A percentile compares a stretch with the other conserved stretches of the same genome.
These are phyloP conservation scores for Botryotinia narcissicola DNA, from an alignment of 2,329 filamentous ascomycete genomes.

Conservation along the genomic window DNA sequence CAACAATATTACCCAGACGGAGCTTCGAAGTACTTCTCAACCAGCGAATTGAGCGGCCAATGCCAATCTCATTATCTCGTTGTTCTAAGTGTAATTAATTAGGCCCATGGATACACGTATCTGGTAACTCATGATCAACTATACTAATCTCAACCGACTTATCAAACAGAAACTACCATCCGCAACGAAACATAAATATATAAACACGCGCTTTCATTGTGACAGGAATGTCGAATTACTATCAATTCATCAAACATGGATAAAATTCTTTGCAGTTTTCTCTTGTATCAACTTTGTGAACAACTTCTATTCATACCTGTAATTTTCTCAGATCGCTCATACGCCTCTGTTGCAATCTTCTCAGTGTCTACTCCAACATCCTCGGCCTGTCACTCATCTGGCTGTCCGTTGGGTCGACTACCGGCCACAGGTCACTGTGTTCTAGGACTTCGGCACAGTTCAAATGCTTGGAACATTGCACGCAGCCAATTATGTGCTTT, in stretches of 20 bases:
- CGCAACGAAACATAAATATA: background rate
- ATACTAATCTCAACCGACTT: background rate
- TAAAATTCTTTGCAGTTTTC: background rate
- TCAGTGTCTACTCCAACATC: conserved; percentile 38
- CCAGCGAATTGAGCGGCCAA: background rate
- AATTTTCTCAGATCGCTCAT: conserved; percentile 43
- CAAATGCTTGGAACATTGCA: conserved; percentile 47
- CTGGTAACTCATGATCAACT: background rate
- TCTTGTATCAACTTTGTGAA: background rate
- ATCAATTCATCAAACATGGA: background rate
- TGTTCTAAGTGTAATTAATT: background rate
- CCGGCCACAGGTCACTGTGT: conserved; percentile 20
- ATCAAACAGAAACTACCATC: background rate
- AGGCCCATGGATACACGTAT: background rate
- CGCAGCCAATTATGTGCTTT: conserved; percentile 36
- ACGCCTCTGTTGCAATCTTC: conserved; percentile 42
- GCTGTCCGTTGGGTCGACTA: conserved; percentile 36
- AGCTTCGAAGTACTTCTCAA: background rate
- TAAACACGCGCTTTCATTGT: background rate
- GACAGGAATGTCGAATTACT: background rate
- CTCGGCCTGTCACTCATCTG: conserved; percentile 42
- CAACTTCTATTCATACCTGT: conserved; percentile 24
- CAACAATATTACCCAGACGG: background rate
- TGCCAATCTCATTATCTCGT: background rate
- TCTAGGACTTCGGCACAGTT: conserved; percentile 42